These are phyloP conservation scores for Termitomyces sp. DNA, from an alignment of 768 basidiomycete species.

Conservation along the genomic window DNA sequence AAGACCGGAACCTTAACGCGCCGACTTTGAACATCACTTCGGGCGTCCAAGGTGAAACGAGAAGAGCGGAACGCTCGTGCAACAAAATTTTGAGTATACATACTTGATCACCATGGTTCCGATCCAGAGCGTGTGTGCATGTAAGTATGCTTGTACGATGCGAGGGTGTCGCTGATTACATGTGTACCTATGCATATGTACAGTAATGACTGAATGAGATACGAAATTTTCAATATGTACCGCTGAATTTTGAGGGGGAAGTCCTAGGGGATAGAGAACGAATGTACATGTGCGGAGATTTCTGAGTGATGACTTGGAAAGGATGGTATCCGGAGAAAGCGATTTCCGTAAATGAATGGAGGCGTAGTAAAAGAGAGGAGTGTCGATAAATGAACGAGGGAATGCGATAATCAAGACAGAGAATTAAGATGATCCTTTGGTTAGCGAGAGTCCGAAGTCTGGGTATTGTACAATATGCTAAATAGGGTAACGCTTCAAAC, in stretches of 20 bases:
- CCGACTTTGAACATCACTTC: no score
- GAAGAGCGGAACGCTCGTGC: background rate
- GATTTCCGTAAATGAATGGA: background rate
- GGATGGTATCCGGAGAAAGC: background rate
- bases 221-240: background rate
- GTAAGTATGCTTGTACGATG: background rate
- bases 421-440: background rate
- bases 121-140: background rate
- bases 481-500: background rate
- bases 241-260: background rate
- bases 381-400: background rate
- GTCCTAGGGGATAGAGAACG: background rate
- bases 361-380: background rate
- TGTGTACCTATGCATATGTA: conserved; percentile 1
- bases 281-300: background rate
- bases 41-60: background rate
- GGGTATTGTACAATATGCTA: background rate
- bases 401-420: background rate
- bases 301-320: background rate
- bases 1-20: no score
- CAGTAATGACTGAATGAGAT: background rate
- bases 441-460: background rate
- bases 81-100: background rate
- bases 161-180: background rate
- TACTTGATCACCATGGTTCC: background rate